Conservation (phyloP, 2,329 filamentous ascomycete genomes). For the Calycina herbarum region DNA sequence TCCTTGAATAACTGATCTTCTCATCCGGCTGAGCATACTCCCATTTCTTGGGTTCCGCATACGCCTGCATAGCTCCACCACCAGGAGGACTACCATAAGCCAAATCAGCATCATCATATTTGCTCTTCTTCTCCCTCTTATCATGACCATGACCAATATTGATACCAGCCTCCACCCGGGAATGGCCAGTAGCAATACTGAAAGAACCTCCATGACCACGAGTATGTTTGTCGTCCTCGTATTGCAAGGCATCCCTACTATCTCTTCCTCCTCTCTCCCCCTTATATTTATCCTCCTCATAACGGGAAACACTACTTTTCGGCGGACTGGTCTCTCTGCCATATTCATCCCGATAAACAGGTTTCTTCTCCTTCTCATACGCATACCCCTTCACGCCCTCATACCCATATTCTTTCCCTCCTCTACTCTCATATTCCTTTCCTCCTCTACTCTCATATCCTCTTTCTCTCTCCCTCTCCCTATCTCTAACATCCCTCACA, state of each 20-base stretch:
- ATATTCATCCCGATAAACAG: conserved; percentile 20
- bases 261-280: conserved; percentile 7
- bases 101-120: conserved; percentile 18
- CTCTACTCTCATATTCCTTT: conserved; percentile 19
- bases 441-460: conserved; percentile 19
- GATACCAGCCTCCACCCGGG: conserved; percentile 29
- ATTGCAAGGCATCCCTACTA: conserved; percentile 27
- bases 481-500: conserved; percentile 22
- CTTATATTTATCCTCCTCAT: conserved; percentile 10
- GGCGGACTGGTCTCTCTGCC: conserved; percentile 16
- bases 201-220: conserved; percentile 31
- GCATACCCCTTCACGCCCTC: conserved; percentile 7
- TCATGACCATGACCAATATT: conserved; percentile 30
- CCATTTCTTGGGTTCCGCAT: conserved; percentile 37
- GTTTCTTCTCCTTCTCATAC: conserved; percentile 7
- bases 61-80: conserved; percentile 17
- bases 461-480: conserved; percentile 17
- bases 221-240: conserved; percentile 26
- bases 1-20: conserved; percentile 38
- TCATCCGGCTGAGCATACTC: conserved; percentile 43
- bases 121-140: conserved; percentile 8
- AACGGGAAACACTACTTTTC: background rate
- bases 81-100: conserved; percentile 16
- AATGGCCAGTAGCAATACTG: conserved; percentile 29
- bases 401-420: conserved; percentile 21